Conservation (phyloP, 306 rosid species). For the Cyclanthera cordifolia region DNA sequence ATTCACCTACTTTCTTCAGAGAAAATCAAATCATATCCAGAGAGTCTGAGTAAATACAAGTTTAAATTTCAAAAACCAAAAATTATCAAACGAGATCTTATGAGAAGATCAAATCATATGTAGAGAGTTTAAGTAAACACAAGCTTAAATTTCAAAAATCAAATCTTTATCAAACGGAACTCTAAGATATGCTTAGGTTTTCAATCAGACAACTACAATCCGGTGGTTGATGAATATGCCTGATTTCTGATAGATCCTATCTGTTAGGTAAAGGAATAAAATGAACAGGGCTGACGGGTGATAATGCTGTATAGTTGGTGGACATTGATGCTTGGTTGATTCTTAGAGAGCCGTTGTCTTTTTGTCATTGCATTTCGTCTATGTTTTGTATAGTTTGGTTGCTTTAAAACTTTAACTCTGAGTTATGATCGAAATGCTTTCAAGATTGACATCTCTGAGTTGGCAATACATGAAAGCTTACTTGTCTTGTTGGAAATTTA, state of each 20-base stretch:
- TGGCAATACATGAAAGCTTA: background rate
- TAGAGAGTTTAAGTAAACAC: too few relatives aligned
- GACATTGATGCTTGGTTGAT: background rate
- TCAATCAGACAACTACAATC: background rate
- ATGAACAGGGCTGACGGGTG: background rate
- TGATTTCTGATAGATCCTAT: background rate
- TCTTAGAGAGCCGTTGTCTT: background rate
- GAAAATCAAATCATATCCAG: too few relatives aligned
- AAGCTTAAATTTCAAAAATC: too few relatives aligned
- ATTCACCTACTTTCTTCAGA: too few relatives aligned
- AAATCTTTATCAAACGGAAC: too few relatives aligned
- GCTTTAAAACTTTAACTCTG: background rate
- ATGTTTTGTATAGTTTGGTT: background rate
- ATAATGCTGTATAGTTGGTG: background rate
- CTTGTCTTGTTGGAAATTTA: background rate
- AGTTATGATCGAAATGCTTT: background rate
- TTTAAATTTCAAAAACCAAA: too few relatives aligned
- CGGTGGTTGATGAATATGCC: background rate
- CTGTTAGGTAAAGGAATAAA: background rate
- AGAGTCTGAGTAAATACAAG: too few relatives aligned
- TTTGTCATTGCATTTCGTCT: background rate
- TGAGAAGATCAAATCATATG: too few relatives aligned
- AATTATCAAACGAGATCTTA: too few relatives aligned
- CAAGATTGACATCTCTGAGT: background rate
- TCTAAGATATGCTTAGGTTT: too few relatives aligned